Evolutionary conservation across 768 basidiomycete genomes (phyloP).

Genomic region (Boletales sp.): DNA sequence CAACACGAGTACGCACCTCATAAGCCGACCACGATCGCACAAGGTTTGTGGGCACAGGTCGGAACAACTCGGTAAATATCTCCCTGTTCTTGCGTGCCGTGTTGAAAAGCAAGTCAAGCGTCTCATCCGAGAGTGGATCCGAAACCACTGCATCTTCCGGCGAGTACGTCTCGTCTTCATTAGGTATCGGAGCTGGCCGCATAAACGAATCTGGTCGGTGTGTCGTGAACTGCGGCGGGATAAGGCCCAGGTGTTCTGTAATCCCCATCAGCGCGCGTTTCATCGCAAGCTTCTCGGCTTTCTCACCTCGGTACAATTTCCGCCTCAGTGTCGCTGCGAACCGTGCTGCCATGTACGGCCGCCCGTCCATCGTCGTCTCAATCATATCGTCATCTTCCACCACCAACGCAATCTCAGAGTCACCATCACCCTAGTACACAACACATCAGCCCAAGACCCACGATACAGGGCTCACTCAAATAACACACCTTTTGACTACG

Average conservation of each 20-base stretch:
- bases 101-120: conserved; percentile 54
- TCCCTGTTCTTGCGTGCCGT: conserved; percentile 81
- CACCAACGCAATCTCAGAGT: conserved; percentile 91
- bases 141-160: conserved; percentile 64
- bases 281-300: background rate
- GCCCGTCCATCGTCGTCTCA: conserved; percentile 72
- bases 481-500: conserved; percentile 66
- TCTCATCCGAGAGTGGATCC: conserved; percentile 71
- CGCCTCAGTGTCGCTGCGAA: conserved; percentile 85
- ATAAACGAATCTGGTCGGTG: conserved; percentile 52
- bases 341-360: conserved; percentile 64
- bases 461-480: background rate
- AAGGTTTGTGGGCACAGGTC: conserved; percentile 80
- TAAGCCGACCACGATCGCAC: conserved; percentile 78
- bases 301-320: conserved; percentile 73
- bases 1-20: conserved; percentile 46
- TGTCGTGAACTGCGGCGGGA: conserved; percentile 61
- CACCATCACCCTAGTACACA: conserved; percentile 70
- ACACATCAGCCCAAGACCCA: conserved; percentile 4
- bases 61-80: conserved; percentile 83
- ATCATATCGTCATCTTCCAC: conserved; percentile 87
- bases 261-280: conserved; percentile 2
- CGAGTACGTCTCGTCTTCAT: conserved; percentile 59
- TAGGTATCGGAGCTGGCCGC: conserved; percentile 71
- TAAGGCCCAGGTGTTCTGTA: conserved; percentile 83